Evolutionary conservation across 2,329 filamentous ascomycete genomes (phyloP).

Genomic region (Chaetomiaceae sp.): DNA sequence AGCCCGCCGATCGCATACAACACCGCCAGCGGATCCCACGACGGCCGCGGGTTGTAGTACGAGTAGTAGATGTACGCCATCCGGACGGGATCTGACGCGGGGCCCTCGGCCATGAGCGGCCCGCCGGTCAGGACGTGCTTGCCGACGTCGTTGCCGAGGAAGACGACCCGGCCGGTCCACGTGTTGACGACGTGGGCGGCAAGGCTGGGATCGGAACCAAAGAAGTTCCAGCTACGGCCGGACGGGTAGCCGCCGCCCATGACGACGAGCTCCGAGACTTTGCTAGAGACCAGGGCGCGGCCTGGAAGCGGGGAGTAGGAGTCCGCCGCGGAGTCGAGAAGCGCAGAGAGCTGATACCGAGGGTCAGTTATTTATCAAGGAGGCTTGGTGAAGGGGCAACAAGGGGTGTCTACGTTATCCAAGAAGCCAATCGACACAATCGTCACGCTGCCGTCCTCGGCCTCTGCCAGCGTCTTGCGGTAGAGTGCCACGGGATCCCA

Average conservation of each 20-base stretch:
- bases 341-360: slow-evolving; percentile 38
- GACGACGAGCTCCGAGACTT: slow-evolving; percentile 47
- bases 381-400: too few species aligned
- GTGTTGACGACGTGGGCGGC: slow-evolving; percentile 43
- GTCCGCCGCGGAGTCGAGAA: slow-evolving; percentile 44
- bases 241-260: slow-evolving; percentile 50
- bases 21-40: slow-evolving; percentile 42
- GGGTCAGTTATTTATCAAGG: too few species aligned
- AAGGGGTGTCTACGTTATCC: slow-evolving; percentile 17
- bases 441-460: slow-evolving; percentile 39
- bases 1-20: slow-evolving; percentile 38
- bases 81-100: slow-evolving; percentile 33
- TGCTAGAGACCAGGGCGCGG: slow-evolving; percentile 37
- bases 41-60: slow-evolving; percentile 32
- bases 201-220: slow-evolving; percentile 34
- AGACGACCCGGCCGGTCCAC: slow-evolving; percentile 40
- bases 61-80: slow-evolving; percentile 40
- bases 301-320: slow-evolving; percentile 37
- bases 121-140: slow-evolving; percentile 38
- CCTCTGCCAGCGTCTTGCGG: slow-evolving; percentile 38
- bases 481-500: slow-evolving; percentile 44
- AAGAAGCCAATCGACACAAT: slow-evolving; percentile 22
- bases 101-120: slow-evolving; percentile 32
- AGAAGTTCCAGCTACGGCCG: slow-evolving; percentile 48
- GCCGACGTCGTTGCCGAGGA: slow-evolving; percentile 44